Base-by-base conservation (phyloP, 331 rosid species). In the Cydonia oblonga region DNA sequence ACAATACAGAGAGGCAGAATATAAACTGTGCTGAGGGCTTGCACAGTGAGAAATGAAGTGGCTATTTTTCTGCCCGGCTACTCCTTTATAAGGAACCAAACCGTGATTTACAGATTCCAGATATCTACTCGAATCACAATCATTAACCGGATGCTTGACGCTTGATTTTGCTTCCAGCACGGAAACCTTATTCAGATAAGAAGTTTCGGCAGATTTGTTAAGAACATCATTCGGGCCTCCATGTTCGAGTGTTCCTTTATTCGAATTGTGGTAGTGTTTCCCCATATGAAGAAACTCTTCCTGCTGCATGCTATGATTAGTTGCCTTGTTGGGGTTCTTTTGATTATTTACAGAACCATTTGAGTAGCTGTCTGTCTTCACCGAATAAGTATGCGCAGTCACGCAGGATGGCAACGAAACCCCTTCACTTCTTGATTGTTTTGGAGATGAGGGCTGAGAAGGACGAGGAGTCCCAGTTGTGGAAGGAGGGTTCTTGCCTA, bases 21-120 rank as follows among this genome's bases (percentile, higher is more conserved):
- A 89, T 69, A 88, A 79, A 80, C 96, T 95, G 67, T 81, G 84
- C 77, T 81, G 91, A 76, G 97, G 97, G 81, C 98, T 95, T 58
- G 90, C 69, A 75, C 88, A 84, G 38, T 66, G 92, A 75, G 82
- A 75, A 51, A 71, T 61, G 20, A 49, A 59, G 77, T 77, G 69
- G 73, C 75, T 76, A 52, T 73, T 88, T 32, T 79, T 70, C 46
- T 66, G 83, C 44, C 80, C 84, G 58, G 75, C 70, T 33, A 72
- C 76, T 68, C 68, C 86, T 80, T 83, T 83, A 15, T 79, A 70
- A 30, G 86, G 72, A 63, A 72, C 77, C 49, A 62, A 49, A 74
- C 65, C 72, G 62, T 29, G 60, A 75, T 66, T 75, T 52, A 71
- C 84, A 71, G 89, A 81, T 80, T 89, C 93, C n/a, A 61, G 20